Percentiles rank a stretch among this genome's conserved stretches.
Conservation (phyloP, 768 basidiomycete genomes). For the Udeniomyces megalosporus region DNA sequence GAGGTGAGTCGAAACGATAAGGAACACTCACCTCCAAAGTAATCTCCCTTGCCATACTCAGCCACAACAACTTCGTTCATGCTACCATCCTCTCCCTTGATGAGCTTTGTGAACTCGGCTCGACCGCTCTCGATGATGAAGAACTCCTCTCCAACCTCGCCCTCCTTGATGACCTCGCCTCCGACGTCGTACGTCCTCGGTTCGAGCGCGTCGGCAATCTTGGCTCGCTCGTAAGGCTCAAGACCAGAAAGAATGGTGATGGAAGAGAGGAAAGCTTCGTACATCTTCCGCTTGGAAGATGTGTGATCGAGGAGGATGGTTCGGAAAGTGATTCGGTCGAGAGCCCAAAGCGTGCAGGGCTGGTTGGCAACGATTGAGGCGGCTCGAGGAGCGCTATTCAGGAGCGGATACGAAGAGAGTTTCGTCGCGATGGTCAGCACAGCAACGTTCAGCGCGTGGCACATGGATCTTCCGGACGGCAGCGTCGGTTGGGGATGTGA, state of each 20-base stretch:
- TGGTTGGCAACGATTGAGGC: constrained; percentile 81
- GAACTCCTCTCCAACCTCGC: constrained; percentile 92
- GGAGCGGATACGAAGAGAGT: background rate
- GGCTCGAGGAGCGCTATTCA: constrained; percentile 56
- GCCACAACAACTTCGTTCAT: constrained; percentile 55
- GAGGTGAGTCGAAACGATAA: too few relatives aligned
- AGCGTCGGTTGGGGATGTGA: background rate
- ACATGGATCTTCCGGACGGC: too few relatives aligned
- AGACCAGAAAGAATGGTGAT: constrained; percentile 76
- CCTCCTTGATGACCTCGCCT: constrained; percentile 73
- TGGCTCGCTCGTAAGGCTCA: constrained; percentile 75
- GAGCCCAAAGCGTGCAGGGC: constrained; percentile 71
- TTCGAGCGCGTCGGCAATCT: constrained; percentile 88
- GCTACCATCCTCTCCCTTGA: constrained; percentile 43
- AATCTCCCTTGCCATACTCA: constrained; percentile 72
- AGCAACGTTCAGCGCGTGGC: background rate
- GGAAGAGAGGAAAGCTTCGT: constrained; percentile 85
- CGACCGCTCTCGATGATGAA: constrained; percentile 94
- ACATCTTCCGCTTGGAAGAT: constrained; percentile 80
- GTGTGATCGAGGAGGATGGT: constrained; percentile 91
- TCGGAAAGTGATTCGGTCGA: constrained; percentile 95
- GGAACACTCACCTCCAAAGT: constrained; percentile 79
- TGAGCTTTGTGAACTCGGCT: constrained; percentile 66
- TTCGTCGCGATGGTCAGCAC: background rate
- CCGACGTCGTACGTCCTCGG: constrained; percentile 68